phyloP scores from a whole-genome alignment of 257 asterid species.

The Jacaranda copaia region DNA sequence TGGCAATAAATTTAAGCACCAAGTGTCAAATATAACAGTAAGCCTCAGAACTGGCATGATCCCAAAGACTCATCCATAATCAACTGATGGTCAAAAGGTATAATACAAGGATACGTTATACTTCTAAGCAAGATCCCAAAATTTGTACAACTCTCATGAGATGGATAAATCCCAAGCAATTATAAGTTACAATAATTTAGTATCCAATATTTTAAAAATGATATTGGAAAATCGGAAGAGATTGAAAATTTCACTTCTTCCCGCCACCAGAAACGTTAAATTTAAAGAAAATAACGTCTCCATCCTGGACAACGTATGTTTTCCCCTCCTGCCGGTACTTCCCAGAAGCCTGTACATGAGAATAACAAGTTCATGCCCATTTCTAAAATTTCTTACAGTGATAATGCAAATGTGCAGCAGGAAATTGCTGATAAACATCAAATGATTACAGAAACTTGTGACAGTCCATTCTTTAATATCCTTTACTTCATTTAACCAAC shows the following conservation, averaged over 20 bases:
- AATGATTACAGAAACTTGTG: no score
- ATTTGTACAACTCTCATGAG: conserved; percentile 42
- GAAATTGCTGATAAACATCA: no score
- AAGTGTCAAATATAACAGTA: no score
- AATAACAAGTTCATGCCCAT: not conserved
- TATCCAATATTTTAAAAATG: conserved; percentile 37
- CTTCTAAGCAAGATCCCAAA: conserved; percentile 32
- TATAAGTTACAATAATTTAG: conserved; percentile 33
- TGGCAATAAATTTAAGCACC: no score
- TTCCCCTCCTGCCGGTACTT: conserved; percentile 98
- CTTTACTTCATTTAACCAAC: no score
- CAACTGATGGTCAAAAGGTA: conserved; percentile 16
- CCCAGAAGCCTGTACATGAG: conserved; percentile 74
- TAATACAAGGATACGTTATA: conserved; percentile 22
- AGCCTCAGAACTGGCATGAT: no score
- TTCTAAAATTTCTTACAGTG: not conserved
- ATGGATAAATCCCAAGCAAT: conserved; percentile 30
- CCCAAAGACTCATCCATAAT: not conserved
- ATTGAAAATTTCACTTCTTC: conserved; percentile 69
- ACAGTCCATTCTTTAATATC: no score
- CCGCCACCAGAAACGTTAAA: conserved; percentile 98
- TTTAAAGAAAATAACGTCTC: conserved; percentile 94
- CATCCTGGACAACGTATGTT: conserved; percentile 94
- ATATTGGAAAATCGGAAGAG: conserved; percentile 33
- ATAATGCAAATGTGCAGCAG: not conserved